Conservation (phyloP, 306 rosid species). For the Trifolium dubium region DNA sequence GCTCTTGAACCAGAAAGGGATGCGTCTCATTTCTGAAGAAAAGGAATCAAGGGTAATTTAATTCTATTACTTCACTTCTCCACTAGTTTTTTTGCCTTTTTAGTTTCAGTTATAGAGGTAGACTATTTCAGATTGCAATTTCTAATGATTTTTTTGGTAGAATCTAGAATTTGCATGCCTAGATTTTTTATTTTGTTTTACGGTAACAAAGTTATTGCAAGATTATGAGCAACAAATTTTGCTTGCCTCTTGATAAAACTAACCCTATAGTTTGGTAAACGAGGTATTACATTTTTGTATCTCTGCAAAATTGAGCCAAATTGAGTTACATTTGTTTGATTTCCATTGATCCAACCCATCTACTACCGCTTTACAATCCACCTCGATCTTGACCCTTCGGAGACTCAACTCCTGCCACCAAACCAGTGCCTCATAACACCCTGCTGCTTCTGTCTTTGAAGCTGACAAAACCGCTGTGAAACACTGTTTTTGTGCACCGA, state of each 20-base stretch:
- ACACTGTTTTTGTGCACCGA: not conserved
- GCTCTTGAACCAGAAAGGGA: conserved; percentile 77
- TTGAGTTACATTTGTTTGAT: not conserved
- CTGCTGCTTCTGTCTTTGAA: not conserved
- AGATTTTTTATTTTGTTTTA: not conserved
- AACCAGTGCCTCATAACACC: not conserved
- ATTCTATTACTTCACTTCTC: conserved; percentile 26
- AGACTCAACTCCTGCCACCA: not conserved
- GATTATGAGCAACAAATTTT: not conserved
- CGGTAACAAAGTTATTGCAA: not conserved
- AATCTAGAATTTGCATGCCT: not conserved
- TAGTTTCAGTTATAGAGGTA: not conserved
- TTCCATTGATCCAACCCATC: not conserved
- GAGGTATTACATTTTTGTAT: not conserved
- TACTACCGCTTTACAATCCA: not conserved
- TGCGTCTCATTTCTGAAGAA: conserved; percentile 85
- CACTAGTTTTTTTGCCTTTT: not conserved
- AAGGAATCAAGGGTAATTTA: conserved; percentile 67
- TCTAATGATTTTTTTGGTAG: not conserved
- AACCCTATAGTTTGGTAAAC: not conserved
- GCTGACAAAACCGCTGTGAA: not conserved
- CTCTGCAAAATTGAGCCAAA: not conserved
- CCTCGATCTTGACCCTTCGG: not conserved
- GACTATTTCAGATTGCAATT: not conserved
- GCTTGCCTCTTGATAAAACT: not conserved